phyloP scores from a whole-genome alignment of 352 stramenopile genomes.

The Phytophthora quininea region DNA sequence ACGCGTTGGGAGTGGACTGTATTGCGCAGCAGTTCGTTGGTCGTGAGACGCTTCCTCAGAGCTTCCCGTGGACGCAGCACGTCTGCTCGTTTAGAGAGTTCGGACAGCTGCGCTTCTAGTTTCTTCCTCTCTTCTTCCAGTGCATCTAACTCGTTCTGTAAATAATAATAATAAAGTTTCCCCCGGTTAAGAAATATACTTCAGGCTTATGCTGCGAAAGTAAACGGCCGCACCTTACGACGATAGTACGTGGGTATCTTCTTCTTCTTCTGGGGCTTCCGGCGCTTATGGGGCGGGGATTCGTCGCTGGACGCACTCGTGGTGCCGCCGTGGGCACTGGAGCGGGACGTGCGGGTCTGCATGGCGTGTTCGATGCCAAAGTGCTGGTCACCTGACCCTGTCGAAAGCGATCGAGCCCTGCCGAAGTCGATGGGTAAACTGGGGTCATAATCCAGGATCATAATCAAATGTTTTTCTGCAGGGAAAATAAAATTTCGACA shows the following conservation, averaged over 20 bases:
- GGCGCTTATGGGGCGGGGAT: slow-evolving; percentile 5
- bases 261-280: slow-evolving; percentile 18
- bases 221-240: slow-evolving; percentile 19
- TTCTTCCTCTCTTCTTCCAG: slow-evolving; percentile 26
- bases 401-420: neutral
- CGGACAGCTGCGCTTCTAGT: slow-evolving; percentile 16
- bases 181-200: neutral
- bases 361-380: neutral
- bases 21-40: slow-evolving; percentile 28
- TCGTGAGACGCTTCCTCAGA: slow-evolving; percentile 15
- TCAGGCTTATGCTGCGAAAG: neutral
- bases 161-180: neutral
- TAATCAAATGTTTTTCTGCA: no score
- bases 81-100: slow-evolving; percentile 19
- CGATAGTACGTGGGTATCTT: slow-evolving; percentile 39
- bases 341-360: neutral
- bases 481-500: no score
- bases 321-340: neutral
- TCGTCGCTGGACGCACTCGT: slow-evolving; percentile 10
- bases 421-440: neutral
- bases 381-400: neutral
- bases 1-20: slow-evolving; percentile 31
- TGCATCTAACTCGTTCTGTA: slow-evolving; percentile 30
- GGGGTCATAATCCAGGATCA: no score
- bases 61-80: slow-evolving; percentile 20